Conservation (phyloP, 192 early-diverging fungal genomes). For the Allomyces javanicus region DNA sequence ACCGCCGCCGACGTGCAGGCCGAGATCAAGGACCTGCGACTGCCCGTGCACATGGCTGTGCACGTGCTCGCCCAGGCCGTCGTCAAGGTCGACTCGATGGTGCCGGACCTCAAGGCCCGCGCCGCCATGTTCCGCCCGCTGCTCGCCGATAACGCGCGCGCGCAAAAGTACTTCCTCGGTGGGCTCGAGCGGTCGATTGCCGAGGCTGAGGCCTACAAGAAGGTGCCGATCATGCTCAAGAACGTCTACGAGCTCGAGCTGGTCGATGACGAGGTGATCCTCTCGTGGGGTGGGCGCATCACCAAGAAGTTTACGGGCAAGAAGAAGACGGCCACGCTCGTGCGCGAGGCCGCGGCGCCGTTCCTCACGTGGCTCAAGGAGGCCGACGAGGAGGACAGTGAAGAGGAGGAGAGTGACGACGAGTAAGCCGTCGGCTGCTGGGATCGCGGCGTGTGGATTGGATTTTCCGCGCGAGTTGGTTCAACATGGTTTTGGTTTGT, state of each 20-base stretch:
- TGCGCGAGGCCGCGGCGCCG: constrained; percentile 64
- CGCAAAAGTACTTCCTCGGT: constrained; percentile 50
- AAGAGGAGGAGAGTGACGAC: constrained; percentile 11
- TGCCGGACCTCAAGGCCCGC: constrained; percentile 49
- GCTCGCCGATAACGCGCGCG: constrained; percentile 1
- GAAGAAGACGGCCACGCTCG: constrained; percentile 52
- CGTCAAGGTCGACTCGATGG: constrained; percentile 38
- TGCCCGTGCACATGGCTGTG: constrained; percentile 58
- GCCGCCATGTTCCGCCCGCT: constrained; percentile 40
- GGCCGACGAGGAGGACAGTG: constrained; percentile 60
- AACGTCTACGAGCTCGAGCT: constrained; percentile 77
- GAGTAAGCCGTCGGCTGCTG: too few relatives aligned
- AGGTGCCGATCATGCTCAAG: constrained; percentile 63
- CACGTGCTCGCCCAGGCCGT: constrained; percentile 66
- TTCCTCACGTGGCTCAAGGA: constrained; percentile 81
- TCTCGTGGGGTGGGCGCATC: constrained; percentile 75
- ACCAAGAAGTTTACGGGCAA: constrained; percentile 62
- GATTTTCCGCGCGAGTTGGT: too few relatives aligned
- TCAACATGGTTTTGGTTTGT: too few relatives aligned
- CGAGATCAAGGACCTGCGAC: constrained; percentile 54
- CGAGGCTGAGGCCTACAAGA: constrained; percentile 28
- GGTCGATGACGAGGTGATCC: constrained; percentile 72
- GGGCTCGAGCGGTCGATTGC: constrained; percentile 73
- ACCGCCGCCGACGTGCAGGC: constrained; percentile 27
- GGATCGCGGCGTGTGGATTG: too few relatives aligned